A percentile compares a stretch with the other conserved stretches of the same genome.
Conservation (phyloP, 805 yeast species). For the Yarrowia porcina region DNA sequence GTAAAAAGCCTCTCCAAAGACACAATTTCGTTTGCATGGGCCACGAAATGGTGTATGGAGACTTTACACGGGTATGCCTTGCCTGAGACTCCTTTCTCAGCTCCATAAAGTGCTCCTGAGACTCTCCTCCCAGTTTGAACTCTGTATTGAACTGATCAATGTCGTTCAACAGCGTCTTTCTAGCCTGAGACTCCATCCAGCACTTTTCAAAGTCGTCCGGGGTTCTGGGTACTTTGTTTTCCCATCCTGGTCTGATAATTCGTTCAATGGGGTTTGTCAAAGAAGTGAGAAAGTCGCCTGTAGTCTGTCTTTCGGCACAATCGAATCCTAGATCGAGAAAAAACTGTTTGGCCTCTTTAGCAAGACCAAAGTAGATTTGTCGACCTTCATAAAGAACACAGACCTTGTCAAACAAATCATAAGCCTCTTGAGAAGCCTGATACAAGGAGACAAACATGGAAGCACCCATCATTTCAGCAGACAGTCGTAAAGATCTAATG, state of each 20-base stretch:
- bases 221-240: background rate
- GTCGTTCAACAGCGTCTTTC: constrained; percentile 38
- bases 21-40: background rate
- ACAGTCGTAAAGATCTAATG: constrained; percentile 55
- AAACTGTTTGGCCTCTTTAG: constrained; percentile 47
- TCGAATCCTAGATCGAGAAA: constrained; percentile 55
- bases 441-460: constrained; percentile 63
- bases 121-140: background rate
- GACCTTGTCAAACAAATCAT: constrained; percentile 57
- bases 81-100: constrained; percentile 8
- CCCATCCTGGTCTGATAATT: constrained; percentile 28
- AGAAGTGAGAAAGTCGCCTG: constrained; percentile 57
- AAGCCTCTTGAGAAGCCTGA: constrained; percentile 65
- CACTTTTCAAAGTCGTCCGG: constrained; percentile 5
- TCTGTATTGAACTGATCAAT: background rate
- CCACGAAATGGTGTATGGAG: background rate
- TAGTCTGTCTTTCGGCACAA: constrained; percentile 56
- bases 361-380: constrained; percentile 59
- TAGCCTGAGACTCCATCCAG: constrained; percentile 47
- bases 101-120: background rate
- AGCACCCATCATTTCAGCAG: constrained; percentile 52
- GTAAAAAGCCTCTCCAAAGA: constrained; percentile 50
- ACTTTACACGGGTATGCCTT: background rate
- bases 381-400: constrained; percentile 57
- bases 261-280: constrained; percentile 55